These are phyloP conservation scores for Cutaneotrichosporon dermatis DNA, from an alignment of 1,284 basidiomycete species.

Conservation along the genomic window DNA sequence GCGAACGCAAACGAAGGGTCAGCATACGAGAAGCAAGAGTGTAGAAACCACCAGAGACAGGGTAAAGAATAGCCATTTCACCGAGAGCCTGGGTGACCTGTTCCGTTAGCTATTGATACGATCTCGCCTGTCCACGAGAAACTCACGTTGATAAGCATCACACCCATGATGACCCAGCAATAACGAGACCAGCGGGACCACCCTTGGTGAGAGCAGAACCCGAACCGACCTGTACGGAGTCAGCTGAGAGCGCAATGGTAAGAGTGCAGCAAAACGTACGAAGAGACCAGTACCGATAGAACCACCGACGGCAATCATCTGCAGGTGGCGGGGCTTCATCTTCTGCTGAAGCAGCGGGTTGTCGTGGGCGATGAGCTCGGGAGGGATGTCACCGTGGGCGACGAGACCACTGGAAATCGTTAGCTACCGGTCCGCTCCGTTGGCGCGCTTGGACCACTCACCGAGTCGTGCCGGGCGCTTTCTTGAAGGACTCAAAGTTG, in stretches of 20 bases:
- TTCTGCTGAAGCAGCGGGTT: conserved; percentile 47
- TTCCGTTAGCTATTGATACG: background rate
- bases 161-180: conserved; percentile 45
- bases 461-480: conserved; percentile 47
- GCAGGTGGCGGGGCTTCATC: conserved; percentile 47
- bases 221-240: conserved; percentile 42
- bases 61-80: conserved; percentile 51
- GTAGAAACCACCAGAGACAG: conserved; percentile 52
- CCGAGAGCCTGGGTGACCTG: conserved; percentile 48
- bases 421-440: too few species aligned
- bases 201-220: conserved; percentile 50
- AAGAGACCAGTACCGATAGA: conserved; percentile 52
- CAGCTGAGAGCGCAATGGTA: background rate
- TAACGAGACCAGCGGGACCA: conserved; percentile 52
- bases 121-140: too few species aligned
- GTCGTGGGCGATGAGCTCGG: conserved; percentile 30
- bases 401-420: conserved; percentile 27
- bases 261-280: background rate
- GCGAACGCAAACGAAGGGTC: conserved; percentile 43
- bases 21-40: conserved; percentile 43
- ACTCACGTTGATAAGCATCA: conserved; percentile 20
- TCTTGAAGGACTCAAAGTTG: conserved; percentile 49
- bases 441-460: conserved; percentile 12
- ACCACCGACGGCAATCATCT: conserved; percentile 52
- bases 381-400: conserved; percentile 36